Base-by-base conservation (phyloP, 148 eudicot species). In the Dysphania ambrosioides region DNA sequence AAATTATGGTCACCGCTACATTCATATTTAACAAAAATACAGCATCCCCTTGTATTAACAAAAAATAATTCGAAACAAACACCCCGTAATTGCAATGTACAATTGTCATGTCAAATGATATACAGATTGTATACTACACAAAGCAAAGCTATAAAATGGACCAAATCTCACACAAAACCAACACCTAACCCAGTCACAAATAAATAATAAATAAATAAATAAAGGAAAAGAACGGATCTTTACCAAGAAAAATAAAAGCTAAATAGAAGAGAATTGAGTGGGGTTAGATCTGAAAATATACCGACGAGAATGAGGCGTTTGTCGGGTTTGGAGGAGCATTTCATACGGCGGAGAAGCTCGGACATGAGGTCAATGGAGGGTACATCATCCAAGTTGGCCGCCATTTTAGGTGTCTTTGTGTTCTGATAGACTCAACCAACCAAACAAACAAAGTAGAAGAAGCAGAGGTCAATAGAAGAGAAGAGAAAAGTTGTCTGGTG, bases 321-420 rank as follows among this genome's bases (percentile, higher is more conserved):
- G 84, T 91, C 96, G 24, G 98, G 97, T 66, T 94, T 91, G 78
- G 86, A 55, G 32, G 92, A 82, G 62, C 98, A 94, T 72, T 88
- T 94, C 92, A 91, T 87, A 32, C 98, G 98, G 41, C 98, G 98
- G 42, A 94, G 88, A 29, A 94, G 96, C 83, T 94, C 98, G 29
- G 87, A 69, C 98, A 90, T 90, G 79, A 94, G 84, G 82, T 90
- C 93, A 36, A 73, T 69, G 0, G 96, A 87, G 12, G 86, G 85
- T 1, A 92, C 86, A 75, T 94, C 98, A 61, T 94, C 98, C 84
- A 93, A 84, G 55, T 84, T 84, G 75, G 80, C 71, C 77, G 85
- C 90, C 85, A 79, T 80, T 72, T 64, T 68, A n/a, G n/a, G n/a
- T 77, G 19, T 51, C 65, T 8, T 30, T 4, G 26, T 72, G 32